Percentiles rank a stretch among this genome's conserved stretches.
phyloP scores from a whole-genome alignment of 176 grass and related monocot species.

The Zoysia japonica region DNA sequence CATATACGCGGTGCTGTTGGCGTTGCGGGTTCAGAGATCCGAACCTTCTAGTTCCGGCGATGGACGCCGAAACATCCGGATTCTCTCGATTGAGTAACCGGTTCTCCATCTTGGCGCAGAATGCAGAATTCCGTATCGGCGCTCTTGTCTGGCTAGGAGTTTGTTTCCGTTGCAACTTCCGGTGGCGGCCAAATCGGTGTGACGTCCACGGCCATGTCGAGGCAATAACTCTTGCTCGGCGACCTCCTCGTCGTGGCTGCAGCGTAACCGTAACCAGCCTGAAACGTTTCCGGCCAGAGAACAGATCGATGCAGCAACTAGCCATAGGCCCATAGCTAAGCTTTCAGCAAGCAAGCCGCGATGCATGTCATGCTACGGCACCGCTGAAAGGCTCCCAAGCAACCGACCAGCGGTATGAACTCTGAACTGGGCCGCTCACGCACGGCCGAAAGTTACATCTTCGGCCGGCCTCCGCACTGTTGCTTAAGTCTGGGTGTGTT shows the following conservation, averaged over 20 bases:
- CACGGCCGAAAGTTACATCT: constrained; percentile 41
- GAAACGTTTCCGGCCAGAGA: constrained; percentile 19
- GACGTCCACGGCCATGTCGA: neutral
- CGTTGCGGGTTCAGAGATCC: neutral
- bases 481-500: neutral
- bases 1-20: neutral
- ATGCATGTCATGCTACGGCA: constrained; percentile 26
- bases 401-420: neutral
- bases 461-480: neutral
- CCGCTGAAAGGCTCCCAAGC: neutral
- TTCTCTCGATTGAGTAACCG: neutral
- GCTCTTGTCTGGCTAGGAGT: neutral
- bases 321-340: neutral
- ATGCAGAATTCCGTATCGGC: neutral
- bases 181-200: neutral
- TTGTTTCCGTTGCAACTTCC: constrained; percentile 22
- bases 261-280: constrained; percentile 27
- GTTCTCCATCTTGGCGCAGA: constrained; percentile 11
- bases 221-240: neutral
- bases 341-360: constrained; percentile 2
- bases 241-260: constrained; percentile 38
- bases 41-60: neutral
- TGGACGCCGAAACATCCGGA: neutral
- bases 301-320: constrained; percentile 14
- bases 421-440: constrained; percentile 7